Evolutionary conservation across 441 rosid genomes (phyloP).

Genomic region (Syzygium malaccense): DNA sequence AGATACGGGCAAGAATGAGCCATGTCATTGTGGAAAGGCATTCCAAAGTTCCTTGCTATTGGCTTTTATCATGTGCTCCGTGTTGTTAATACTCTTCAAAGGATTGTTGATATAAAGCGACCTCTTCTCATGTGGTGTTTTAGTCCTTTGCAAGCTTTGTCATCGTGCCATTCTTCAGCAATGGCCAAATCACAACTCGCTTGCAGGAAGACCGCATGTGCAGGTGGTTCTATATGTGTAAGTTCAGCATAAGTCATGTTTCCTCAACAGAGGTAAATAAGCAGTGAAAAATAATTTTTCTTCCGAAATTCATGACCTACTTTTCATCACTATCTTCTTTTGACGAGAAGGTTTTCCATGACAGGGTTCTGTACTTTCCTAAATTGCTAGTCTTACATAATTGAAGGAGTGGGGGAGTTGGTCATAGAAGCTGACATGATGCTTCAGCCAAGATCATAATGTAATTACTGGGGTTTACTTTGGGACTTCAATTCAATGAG

Average conservation of each 20-base stretch:
- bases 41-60: fast-evolving
- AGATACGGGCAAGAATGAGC: not conserved
- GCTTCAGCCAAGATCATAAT: too few relatives aligned
- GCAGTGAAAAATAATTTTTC: too few relatives aligned
- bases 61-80: not conserved
- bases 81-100: not conserved
- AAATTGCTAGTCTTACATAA: too few relatives aligned
- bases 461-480: too few relatives aligned
- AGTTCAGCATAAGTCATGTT: not conserved
- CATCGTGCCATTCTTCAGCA: fast-evolving
- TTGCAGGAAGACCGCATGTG: not conserved
- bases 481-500: too few relatives aligned
- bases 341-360: too few relatives aligned
- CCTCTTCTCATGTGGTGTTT: not conserved
- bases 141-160: fast-evolving
- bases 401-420: too few relatives aligned
- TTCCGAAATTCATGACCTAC: too few relatives aligned
- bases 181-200: not conserved
- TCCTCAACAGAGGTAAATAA: too few relatives aligned
- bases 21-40: not conserved
- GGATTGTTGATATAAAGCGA: not conserved
- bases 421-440: too few relatives aligned
- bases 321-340: too few relatives aligned
- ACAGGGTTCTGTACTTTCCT: too few relatives aligned
- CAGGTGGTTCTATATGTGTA: not conserved